Evolutionary conservation across 495 filamentous ascomycete species (phyloP), one percentile per base, ranked within the genome.

Genomic region (Penicillium cinerascens): DNA sequence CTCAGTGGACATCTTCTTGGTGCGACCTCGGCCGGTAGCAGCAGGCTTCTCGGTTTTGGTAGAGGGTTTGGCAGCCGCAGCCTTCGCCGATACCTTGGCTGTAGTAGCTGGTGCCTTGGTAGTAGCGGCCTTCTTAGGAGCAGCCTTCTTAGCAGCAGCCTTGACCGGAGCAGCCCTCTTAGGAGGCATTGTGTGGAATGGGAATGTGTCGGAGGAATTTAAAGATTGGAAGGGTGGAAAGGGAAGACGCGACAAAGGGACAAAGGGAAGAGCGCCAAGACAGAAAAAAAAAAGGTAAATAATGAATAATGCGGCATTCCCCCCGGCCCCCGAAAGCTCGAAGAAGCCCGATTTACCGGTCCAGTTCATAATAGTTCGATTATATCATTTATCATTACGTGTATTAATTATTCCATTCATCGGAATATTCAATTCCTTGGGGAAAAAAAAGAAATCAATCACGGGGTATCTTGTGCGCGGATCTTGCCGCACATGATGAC

Each of bases 401-500:
- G 37, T 38, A 2, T 23, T 23, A 17, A 39, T 20, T 18, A 39
- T 18, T 18, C 37, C 37, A 23, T 23, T 23, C 16, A n/a, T n/a
- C n/a, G n/a, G n/a, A n/a, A n/a, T n/a, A n/a, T n/a, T n/a, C n/a
- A n/a, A n/a, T n/a, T n/a, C n/a, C n/a, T n/a, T n/a, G n/a, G n/a
- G n/a, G n/a, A n/a, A n/a, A n/a, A n/a, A n/a, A n/a, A n/a, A n/a
- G n/a, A n/a, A n/a, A n/a, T n/a, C n/a, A 39, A 36, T 58, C 29
- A 25, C 37, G 52, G 23, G 25, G 39, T 23, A 36, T 60, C 44
- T 36, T 46, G 51, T 40, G 22, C 50, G 37, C 71, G 65, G 20
- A 79, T 79, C 56, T 76, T 79, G 20, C 86, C 89, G 59, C 83
- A 89, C 68, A 95, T 80, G 5, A 93, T 87, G 6, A 92, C 83